phyloP scores from a whole-genome alignment of 1,139 yeast species.

The Nakaseomyces bracarensis region DNA sequence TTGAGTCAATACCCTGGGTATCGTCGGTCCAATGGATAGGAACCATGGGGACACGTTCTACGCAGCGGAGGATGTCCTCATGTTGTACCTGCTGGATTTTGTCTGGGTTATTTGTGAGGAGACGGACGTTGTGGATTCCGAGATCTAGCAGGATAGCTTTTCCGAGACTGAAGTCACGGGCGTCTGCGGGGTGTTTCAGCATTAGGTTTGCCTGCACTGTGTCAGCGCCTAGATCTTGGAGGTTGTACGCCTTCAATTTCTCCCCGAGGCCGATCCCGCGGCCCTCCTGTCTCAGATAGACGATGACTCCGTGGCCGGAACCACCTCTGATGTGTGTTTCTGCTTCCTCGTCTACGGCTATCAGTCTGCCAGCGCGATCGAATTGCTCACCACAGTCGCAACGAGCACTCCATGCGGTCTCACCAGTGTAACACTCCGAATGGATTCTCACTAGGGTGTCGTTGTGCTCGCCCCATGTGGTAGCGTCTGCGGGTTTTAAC shows the following conservation, averaged over 20 bases:
- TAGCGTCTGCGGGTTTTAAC: constrained; percentile 36
- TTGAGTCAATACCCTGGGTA: constrained; percentile 61
- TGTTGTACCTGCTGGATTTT: constrained; percentile 74
- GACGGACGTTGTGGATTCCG: constrained; percentile 61
- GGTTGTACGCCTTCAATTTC: constrained; percentile 89
- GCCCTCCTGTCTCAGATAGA: constrained; percentile 94
- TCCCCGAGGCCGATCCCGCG: constrained; percentile 97
- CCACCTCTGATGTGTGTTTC: constrained; percentile 40
- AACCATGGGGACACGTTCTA: constrained; percentile 90
- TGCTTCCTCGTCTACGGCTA: constrained; percentile 37
- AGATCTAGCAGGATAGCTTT: constrained; percentile 85
- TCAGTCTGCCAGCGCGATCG: constrained; percentile 91
- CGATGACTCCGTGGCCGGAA: constrained; percentile 86
- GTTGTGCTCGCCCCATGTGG: constrained; percentile 28
- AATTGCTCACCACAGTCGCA: constrained; percentile 99
- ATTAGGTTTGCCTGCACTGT: constrained; percentile 93
- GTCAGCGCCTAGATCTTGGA: constrained; percentile 97
- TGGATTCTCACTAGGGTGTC: constrained; percentile 71
- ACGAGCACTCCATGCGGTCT: constrained; percentile 97
- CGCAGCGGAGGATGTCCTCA: constrained; percentile 28
- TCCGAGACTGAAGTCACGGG: constrained; percentile 84
- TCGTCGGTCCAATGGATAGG: constrained; percentile 82
- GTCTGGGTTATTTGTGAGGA: constrained; percentile 93
- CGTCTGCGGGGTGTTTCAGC: constrained; percentile 95
- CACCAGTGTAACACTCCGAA: constrained; percentile 97